Evolutionary conservation across 2,329 filamentous ascomycete genomes (phyloP), one percentile per base, ranked within the genome.

Genomic region (Calonectria fujianensis): DNA sequence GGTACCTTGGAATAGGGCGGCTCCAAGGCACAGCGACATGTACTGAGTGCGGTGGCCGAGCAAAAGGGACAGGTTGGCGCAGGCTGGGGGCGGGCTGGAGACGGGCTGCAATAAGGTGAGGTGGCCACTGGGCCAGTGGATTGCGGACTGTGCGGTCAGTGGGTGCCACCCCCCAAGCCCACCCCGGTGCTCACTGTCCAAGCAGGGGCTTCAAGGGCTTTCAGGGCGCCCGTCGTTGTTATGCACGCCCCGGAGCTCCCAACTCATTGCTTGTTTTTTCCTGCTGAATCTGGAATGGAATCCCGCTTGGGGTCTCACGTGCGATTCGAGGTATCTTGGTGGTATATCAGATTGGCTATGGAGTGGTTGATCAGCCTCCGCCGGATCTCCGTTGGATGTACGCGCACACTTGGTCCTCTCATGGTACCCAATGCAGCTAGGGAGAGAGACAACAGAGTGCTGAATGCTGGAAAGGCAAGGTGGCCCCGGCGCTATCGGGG

Each of bases 301-400:
- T 75, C 67, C 69, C 69, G 50, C 67, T 45, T 50, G 45, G n/a
- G 52, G 68, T 68, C 69, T 75, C 75, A 75, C 75, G 70, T 76
- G 75, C 68, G 61, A 45, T 29, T 13, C 14, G 16, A 75, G 64
- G 73, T 73, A 64, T 68, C 75, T 50, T 50, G 52, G 59, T 57
- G 48, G 75, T 73, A 61, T 59, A 61, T 31, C n/a, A 39, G 50
- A 51, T 65, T 41, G 50, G 52, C 51, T 51, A 41, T 13, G 45
- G 16, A 29, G 54, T 41, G 31, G 24, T 54, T 37, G 45, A 45
- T 73, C 54, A 18, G 41, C 27, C 41, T 24, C 29, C 48, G 32
- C 29, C 48, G 32, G 31, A 32, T 54, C 41, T 27, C 51, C 24
- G 29, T 45, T 31, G 41, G 64, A 52, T 41, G 45, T 32, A 31